phyloP scores from a whole-genome alignment of 2,329 filamentous ascomycete genomes.

The Diaporthe amygdali region DNA sequence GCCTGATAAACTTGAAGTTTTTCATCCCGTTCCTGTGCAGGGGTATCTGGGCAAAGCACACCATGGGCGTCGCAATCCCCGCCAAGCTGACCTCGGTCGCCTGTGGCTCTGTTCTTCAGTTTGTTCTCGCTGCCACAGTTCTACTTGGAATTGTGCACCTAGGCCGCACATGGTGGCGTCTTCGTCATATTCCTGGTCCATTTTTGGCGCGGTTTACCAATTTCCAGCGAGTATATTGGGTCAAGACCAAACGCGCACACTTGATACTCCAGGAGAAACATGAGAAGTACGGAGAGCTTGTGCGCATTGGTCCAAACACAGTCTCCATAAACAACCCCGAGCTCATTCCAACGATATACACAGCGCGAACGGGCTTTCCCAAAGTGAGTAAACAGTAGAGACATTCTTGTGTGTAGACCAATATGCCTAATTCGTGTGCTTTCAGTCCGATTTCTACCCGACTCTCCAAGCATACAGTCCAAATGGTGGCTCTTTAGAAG shows the following conservation, averaged over 20 bases:
- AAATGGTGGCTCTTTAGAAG: constrained; percentile 26
- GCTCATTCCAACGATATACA: constrained; percentile 28
- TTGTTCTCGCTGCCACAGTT: neutral
- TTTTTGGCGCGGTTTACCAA: constrained; percentile 28
- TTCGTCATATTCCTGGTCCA: constrained; percentile 32
- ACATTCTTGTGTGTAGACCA: neutral
- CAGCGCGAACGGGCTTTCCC: constrained; percentile 29
- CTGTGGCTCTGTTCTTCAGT: neutral
- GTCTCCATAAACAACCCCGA: constrained; percentile 49
- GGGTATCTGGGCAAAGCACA: neutral
- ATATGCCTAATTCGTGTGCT: neutral
- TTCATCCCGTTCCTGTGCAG: too few species aligned
- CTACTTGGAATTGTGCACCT: neutral
- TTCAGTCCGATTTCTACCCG: constrained; percentile 34
- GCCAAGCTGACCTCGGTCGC: neutral
- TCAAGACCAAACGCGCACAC: constrained; percentile 28
- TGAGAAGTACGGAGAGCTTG: constrained; percentile 49
- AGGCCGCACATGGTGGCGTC: constrained; percentile 21
- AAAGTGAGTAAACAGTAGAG: constrained; percentile 21
- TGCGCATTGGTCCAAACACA: constrained; percentile 55
- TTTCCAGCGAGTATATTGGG: constrained; percentile 28
- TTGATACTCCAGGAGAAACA: constrained; percentile 37
- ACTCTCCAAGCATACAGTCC: constrained; percentile 31
- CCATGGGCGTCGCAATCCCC: neutral
- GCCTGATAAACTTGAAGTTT: too few species aligned